Conservation (phyloP, 805 yeast genomes). For the Ogataea angusta region DNA sequence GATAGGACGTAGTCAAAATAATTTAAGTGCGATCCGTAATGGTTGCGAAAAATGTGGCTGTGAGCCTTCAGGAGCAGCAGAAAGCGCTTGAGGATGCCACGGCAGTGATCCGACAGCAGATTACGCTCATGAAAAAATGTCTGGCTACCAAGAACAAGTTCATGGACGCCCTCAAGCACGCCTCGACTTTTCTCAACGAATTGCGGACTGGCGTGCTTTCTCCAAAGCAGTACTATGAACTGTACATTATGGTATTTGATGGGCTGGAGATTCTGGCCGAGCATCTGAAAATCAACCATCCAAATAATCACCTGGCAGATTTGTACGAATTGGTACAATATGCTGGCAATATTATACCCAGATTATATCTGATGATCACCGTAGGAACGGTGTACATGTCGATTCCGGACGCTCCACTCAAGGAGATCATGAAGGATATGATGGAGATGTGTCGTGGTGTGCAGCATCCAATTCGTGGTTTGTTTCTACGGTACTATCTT, state of each 20-base stretch:
- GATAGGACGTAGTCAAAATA: slow-evolving; percentile 3
- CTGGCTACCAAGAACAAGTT: slow-evolving; percentile 62
- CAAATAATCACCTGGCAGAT: slow-evolving; percentile 75
- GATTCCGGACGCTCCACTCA: slow-evolving; percentile 70
- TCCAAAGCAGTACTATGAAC: slow-evolving; percentile 91
- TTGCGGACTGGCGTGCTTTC: slow-evolving; percentile 69
- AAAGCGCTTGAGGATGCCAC: slow-evolving; percentile 42
- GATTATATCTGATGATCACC: slow-evolving; percentile 90
- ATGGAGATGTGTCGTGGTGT: slow-evolving; percentile 97
- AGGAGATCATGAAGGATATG: slow-evolving; percentile 91
- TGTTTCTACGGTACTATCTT: slow-evolving; percentile 84
- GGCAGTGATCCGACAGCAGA: slow-evolving; percentile 62
- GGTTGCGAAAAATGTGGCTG: slow-evolving; percentile 13
- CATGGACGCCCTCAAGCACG: slow-evolving; percentile 86
- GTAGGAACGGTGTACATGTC: slow-evolving; percentile 89
- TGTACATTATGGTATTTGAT: slow-evolving; percentile 81
- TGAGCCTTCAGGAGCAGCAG: slow-evolving; percentile 28
- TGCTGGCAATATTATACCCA: slow-evolving; percentile 88
- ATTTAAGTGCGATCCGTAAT: slow-evolving; percentile 3
- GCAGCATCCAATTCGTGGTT: slow-evolving; percentile 90
- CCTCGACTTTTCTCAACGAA: slow-evolving; percentile 78
- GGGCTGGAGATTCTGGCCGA: slow-evolving; percentile 66
- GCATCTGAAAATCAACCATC: slow-evolving; percentile 65
- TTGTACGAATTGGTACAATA: slow-evolving; percentile 93
- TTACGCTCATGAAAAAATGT: slow-evolving; percentile 70